phyloP scores from a whole-genome alignment of 2,329 filamentous ascomycete genomes.

The Diaporthe australafricana region DNA sequence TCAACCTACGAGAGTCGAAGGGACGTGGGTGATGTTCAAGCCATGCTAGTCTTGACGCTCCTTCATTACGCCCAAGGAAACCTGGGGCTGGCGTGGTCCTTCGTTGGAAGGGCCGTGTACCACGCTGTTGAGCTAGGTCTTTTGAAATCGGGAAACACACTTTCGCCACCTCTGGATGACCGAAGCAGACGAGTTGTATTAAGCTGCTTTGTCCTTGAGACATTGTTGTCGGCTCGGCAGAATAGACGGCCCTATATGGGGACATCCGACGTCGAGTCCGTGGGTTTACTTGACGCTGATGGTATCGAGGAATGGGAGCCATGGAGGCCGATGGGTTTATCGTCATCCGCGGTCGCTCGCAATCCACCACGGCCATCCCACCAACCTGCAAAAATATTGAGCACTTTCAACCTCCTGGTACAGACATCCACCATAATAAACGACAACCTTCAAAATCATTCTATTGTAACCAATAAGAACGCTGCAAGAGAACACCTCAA shows the following conservation, averaged over 20 bases:
- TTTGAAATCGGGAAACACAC: background rate
- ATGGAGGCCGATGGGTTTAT: background rate
- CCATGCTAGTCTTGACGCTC: constrained; percentile 6
- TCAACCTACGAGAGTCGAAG: background rate
- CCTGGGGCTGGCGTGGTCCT: background rate
- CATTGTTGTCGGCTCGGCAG: background rate
- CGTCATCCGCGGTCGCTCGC: background rate
- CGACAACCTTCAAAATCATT: background rate
- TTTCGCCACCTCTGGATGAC: background rate
- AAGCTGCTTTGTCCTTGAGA: constrained; percentile 18
- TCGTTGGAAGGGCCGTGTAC: constrained; percentile 8
- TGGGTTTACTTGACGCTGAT: background rate
- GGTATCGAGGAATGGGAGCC: constrained; percentile 17
- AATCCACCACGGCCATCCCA: background rate
- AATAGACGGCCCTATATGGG: constrained; percentile 1
- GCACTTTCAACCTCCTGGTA: constrained; percentile 14
- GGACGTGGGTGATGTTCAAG: constrained; percentile 1
- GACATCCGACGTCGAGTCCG: background rate
- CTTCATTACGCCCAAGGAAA: constrained; percentile 6
- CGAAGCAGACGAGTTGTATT: constrained; percentile 5
- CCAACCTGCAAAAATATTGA: background rate
- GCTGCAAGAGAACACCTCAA: background rate
- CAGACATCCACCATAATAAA: background rate
- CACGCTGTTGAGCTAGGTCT: constrained; percentile 10
- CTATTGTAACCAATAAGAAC: background rate